These are phyloP conservation scores for Ustilago tritici DNA, from an alignment of 1,284 basidiomycete genomes.

Conservation along the genomic window DNA sequence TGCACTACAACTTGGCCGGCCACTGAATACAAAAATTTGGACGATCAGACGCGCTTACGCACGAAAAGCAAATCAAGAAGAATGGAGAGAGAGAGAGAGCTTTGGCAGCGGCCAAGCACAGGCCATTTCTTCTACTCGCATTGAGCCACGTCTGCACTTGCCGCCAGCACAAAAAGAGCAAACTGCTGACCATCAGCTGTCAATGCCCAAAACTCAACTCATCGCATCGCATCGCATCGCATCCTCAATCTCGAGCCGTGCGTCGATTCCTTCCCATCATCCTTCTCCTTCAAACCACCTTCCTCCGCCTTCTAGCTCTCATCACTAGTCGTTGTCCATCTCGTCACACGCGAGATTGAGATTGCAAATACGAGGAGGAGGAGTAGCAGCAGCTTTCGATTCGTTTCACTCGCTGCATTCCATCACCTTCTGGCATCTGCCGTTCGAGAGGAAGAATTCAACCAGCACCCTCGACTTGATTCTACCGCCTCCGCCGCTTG, in stretches of 20 bases:
- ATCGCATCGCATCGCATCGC: background rate
- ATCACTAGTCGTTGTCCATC: background rate
- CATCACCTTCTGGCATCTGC: slow-evolving; percentile 1
- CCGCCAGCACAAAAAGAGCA: background rate
- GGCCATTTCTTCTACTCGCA: slow-evolving; percentile 17
- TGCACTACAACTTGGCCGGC: background rate
- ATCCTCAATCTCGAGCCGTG: slow-evolving; percentile 1
- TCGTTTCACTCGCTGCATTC: background rate
- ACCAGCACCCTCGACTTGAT: background rate
- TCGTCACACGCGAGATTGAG: background rate
- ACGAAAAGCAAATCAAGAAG: slow-evolving; percentile 16
- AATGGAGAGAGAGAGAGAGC: background rate
- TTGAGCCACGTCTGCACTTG: slow-evolving; percentile 35
- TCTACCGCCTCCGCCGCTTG: background rate
- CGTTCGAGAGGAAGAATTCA: background rate
- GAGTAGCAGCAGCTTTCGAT: slow-evolving; percentile 8
- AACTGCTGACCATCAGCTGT: slow-evolving; percentile 16
- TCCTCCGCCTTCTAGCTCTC: background rate
- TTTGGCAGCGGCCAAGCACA: slow-evolving; percentile 34
- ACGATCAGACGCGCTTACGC: slow-evolving; percentile 23
- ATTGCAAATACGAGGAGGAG: slow-evolving; percentile 4
- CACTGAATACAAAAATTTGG: slow-evolving; percentile 8
- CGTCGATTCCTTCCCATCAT: background rate
- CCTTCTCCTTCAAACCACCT: background rate
- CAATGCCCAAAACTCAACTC: background rate